Base-by-base conservation (phyloP, 2,329 filamentous ascomycete species). In the Corniculantispora saksenae region DNA sequence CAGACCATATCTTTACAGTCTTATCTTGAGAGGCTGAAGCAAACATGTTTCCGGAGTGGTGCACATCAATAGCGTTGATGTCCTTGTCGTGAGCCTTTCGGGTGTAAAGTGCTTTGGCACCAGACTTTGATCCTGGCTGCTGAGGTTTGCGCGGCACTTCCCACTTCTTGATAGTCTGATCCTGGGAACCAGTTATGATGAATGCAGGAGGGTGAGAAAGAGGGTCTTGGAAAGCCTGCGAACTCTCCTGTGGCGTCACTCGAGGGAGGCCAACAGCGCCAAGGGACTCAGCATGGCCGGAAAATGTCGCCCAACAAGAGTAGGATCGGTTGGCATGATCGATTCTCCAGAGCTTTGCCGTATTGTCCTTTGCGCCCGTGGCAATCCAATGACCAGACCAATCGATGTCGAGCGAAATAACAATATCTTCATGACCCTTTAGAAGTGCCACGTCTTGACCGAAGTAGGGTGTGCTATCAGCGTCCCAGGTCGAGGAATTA, bases 11-110 rank as follows among this genome's bases (percentile, higher is more conserved):
- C 80, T 98, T 99, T 70, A 98, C 93, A 0, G 93, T 96, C 70
- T 93, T 92, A 76, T 99, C 95, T 78, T 99, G 95, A 6, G 94
- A 98, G 35, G 95, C 94, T 1, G 95, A 97, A 3, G 94, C 96
- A 73, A 99, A 98, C 1, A 97, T 79, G n/a, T 89, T 86, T 5
- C 87, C 87, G 1, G 86, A 83, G 25, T 88, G 85, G 68, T 93
- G 92, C 13, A 95, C 84, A 69, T 96, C 93, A 59, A 99, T 86
- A 2, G 95, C 93, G 72, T 99, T 99, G 78, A 99, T 99, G 70
- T 99, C 95, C 76, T 99, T 99, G 74, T 99, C 95, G 78, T 99
- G 95, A 1, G 95, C 95, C 77, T 97, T 97, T 64, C 95, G 87
- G 1, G 95, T 98, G 76, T 92, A 99, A 5, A 89, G 79, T 48